Evolutionary conservation across 2,329 filamentous ascomycete species (phyloP).

Genomic region (Colletotrichum costaricense): DNA sequence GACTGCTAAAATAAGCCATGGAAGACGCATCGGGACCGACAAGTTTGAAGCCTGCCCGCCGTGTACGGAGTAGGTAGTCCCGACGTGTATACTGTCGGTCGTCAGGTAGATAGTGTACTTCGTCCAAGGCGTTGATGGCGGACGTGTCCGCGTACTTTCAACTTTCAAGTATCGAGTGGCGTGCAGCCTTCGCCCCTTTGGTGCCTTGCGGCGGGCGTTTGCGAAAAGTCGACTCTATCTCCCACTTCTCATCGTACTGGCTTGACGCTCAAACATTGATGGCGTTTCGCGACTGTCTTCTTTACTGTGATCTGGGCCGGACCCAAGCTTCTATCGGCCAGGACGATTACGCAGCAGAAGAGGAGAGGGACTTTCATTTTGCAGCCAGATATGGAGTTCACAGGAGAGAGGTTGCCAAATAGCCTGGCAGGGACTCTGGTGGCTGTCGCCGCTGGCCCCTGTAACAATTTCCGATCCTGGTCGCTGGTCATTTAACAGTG

Average conservation of each 20-base stretch:
- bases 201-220: background rate
- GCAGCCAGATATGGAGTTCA: background rate
- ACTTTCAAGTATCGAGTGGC: background rate
- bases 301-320: background rate
- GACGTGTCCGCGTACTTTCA: background rate
- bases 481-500: conserved; percentile 25
- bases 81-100: no score
- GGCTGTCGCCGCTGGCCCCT: conserved; percentile 8
- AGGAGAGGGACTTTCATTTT: background rate
- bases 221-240: background rate
- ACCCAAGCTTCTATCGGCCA: background rate
- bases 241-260: background rate
- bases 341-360: background rate
- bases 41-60: background rate
- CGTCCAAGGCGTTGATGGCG: background rate
- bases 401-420: background rate
- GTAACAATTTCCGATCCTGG: conserved; percentile 30
- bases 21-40: background rate
- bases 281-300: conserved; percentile 6
- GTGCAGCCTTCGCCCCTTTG: background rate
- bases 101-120: no score
- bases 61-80: background rate
- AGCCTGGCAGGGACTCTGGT: conserved; percentile 11
- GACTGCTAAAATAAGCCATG: conserved; percentile 18
- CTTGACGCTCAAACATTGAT: background rate